Evolutionary conservation across 2,329 filamentous ascomycete species (phyloP), one percentile per base, ranked within the genome.

Genomic region (Dendrostoma leiphaemia): DNA sequence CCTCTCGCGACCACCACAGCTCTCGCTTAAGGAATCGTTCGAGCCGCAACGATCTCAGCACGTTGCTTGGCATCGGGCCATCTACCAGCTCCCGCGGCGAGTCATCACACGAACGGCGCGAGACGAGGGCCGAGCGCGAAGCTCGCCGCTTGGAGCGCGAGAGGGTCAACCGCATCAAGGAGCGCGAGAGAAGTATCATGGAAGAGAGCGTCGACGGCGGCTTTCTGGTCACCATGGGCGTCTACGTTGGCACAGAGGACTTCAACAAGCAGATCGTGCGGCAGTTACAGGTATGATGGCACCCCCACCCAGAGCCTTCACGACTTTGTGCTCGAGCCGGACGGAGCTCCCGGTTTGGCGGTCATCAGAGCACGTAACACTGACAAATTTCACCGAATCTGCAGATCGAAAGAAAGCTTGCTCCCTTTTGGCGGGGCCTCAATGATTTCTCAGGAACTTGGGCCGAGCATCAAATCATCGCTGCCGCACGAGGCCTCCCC

Each of bases 151-250:
- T 91, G 52, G 93, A 97, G 69, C 88, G 85, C 65, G 93, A 97
- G 69, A 85, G 90, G 43, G 76, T 81, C 15, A 79, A 83, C 34
- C 81, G 94, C 54, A 73, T 88, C 40, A 91, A 91, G 69, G 94
- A 99, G 69, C 84, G 94, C 45, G 92, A 96, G 70, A 82, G 89
- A 61, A 99, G 94, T 66, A 85, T 97, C 74, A 85, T 80, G 60
- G 92, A 97, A 64, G 94, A 99, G 68, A 85, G 92, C 69, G 89
- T 97, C 3, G 94, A 99, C 70, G 94, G 94, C 19, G 94, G 94
- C 21, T 99, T 87, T 73, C 75, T 99, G 45, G 94, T 99, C 29
- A 99, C 94, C 0, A 83, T 96, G 67, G 94, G 94, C 32, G 90
- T 92, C 47, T 99, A 99, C 67, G 93, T 90, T 21, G 92, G 93